Percentiles rank a stretch among this genome's conserved stretches.
Conservation (phyloP, 108 stramenopile genomes). For the Bacterosira constricta region DNA sequence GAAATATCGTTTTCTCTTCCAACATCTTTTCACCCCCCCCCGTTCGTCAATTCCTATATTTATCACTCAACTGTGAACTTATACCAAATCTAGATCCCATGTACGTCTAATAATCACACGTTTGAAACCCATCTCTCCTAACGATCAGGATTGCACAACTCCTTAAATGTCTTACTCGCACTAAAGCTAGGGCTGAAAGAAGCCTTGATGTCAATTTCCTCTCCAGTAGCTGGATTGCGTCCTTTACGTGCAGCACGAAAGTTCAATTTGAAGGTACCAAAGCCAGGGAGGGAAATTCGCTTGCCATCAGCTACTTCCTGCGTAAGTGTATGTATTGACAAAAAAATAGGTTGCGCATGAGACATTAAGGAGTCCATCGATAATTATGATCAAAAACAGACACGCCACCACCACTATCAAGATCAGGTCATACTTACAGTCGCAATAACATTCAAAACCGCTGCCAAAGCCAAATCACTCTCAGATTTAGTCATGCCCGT, state of each 20-base stretch:
- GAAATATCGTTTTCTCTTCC: no score
- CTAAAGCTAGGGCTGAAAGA: slow-evolving; percentile 73
- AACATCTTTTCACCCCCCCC: no score
- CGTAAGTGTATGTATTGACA: no score
- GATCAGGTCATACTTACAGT: slow-evolving; percentile 61
- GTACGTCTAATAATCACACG: no score
- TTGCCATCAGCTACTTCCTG: slow-evolving; percentile 71
- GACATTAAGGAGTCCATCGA: not conserved
- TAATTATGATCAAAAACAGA: not conserved
- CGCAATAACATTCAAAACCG: slow-evolving; percentile 74
- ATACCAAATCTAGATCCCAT: no score
- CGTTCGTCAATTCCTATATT: no score
- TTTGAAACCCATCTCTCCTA: not conserved
- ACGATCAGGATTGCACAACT: slow-evolving; percentile 62
- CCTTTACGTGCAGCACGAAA: slow-evolving; percentile 81
- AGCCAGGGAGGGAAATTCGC: slow-evolving; percentile 76
- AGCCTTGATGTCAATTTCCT: slow-evolving; percentile 84
- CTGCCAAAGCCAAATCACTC: slow-evolving; percentile 68
- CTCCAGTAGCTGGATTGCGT: slow-evolving; percentile 92
- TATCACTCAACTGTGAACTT: no score
- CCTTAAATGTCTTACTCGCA: slow-evolving; percentile 89
- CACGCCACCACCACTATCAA: no score
- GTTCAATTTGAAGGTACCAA: slow-evolving; percentile 88
- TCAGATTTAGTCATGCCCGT: slow-evolving; percentile 81
- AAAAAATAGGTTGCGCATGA: not conserved